Evolutionary conservation across 805 yeast species (phyloP), one percentile per base, ranked within the genome.

Genomic region (Candida coquimbonensis): DNA sequence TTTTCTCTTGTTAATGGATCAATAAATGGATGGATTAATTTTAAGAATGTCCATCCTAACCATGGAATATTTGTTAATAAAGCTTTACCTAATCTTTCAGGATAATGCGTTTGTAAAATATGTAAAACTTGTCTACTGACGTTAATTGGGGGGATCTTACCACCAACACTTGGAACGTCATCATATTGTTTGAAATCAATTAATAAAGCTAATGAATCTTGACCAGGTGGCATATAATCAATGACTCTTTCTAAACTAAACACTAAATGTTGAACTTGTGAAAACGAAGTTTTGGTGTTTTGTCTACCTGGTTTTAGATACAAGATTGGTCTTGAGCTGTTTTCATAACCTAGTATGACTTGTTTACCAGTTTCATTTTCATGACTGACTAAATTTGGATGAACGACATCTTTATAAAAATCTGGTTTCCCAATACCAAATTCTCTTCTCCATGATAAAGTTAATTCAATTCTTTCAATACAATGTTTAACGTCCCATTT

Each of bases 181-280:
- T 67, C 62, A 49, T 87, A 81, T 17, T 86, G 81, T 65, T 91
- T 87, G 67, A 93, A 91, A 65, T 93, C 99, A 53, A 93, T 91
- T 52, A 95, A 70, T 44, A 93, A 68, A 1, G 98, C 96, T 44
- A 93, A 70, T 12, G 95, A 83, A 61, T 91, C 99, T 66, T 93
- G 99, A 21, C 98, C 98, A 0, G 88, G 75, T 1, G 97, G 96
- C 97, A 93, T 91, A 64, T 78, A 87, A 64, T 89, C 95, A 47
- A 91, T 90, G 38, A 86, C 96, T 48, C 90, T 75, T 65, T 93
- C 99, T 44, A 93, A 73, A 89, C 84, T 84, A 68, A 74, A 91
- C 7, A 93, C 98, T 62, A 93, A 71, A 62, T 89, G 96, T 65
- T 93, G 95, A n/a, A 93, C 96, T 62, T 93, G 99, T 55, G 91